Base-by-base conservation (phyloP, 1,284 basidiomycete genomes). In the Trichosporon coremiiforme region DNA sequence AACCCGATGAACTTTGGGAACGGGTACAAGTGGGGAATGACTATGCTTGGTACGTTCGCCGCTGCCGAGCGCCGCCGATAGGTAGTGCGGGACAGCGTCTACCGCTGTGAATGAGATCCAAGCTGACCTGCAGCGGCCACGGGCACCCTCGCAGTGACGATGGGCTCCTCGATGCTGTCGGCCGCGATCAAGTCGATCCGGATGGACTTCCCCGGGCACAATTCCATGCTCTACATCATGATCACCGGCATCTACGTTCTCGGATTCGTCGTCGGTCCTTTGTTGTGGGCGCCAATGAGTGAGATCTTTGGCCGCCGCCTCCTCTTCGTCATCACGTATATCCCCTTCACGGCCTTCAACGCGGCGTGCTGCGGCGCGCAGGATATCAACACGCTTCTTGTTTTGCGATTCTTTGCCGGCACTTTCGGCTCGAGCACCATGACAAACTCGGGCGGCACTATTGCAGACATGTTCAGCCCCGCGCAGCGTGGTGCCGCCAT, bases 371-470 rank as follows among this genome's bases (percentile, higher is more conserved):
- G 80, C 3, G 79, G 85, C 2, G 74, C 80, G 4, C 75, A 83
- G 35, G 83, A 82, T 70, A 79, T 85, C 50, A 82, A 76, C 45
- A 78, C 81, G 17, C 72, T 86, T 66, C 79, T 86, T 47, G 77
- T 85, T 47, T 79, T 85, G 67, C 80, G 86, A 10, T 84, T 85
- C 77, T 75, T 86, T 36, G 76, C 79, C 0, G 85, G 85, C 2
- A 79, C 80, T 6, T 82, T 80, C 62, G 84, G 80, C 20, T 80
- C 82, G 1, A 77, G 78, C 2, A 81, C 83, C 2, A 75, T 86
- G 66, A 83, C 84, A 66, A 85, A 85, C 73, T 81, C 83, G 0
- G 85, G 84, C 15, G 84, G 84, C 41, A 78, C 82, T 25, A 82
- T 86, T 41, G 80, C 82, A 15, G 84, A 85, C 70, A 73, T 85